These are phyloP conservation scores for Penicillium sp. DNA, from an alignment of 2,329 filamentous ascomycete species.

Conservation along the genomic window DNA sequence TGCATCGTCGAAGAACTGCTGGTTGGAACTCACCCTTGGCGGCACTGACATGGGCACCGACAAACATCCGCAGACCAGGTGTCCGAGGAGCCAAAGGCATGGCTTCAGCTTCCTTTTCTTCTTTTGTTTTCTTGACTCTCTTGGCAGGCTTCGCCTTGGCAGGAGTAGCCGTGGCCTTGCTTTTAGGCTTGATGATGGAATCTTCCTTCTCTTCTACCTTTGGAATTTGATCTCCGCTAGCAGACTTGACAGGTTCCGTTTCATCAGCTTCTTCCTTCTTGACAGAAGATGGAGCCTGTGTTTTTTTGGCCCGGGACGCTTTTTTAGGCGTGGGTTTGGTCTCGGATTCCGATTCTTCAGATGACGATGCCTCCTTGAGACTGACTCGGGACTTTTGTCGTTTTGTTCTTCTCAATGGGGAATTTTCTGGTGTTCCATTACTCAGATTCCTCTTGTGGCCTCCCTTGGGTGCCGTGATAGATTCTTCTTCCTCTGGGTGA, in stretches of 20 bases:
- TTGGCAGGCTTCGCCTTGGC: slow-evolving; percentile 52
- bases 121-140: slow-evolving; percentile 61
- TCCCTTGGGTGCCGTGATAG: slow-evolving; percentile 10
- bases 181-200: slow-evolving; percentile 20
- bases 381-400: slow-evolving; percentile 30
- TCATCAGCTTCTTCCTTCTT: slow-evolving; percentile 21
- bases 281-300: slow-evolving; percentile 6
- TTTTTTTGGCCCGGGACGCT: slow-evolving; percentile 17
- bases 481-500: slow-evolving; percentile 11
- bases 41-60: slow-evolving; percentile 89
- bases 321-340: slow-evolving; percentile 6
- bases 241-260: not conserved
- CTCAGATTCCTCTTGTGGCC: slow-evolving; percentile 35
- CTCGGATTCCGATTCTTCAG: slow-evolving; percentile 23
- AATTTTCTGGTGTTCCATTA: slow-evolving; percentile 25
- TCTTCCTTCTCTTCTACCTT: slow-evolving; percentile 8
- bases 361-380: slow-evolving; percentile 22
- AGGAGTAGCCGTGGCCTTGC: slow-evolving; percentile 41
- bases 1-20: not conserved
- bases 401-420: slow-evolving; percentile 36
- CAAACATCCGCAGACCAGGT: slow-evolving; percentile 73
- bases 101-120: slow-evolving; percentile 59
- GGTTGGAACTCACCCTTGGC: slow-evolving; percentile 70
- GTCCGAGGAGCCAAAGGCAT: slow-evolving; percentile 72
- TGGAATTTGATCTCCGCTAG: not conserved